phyloP scores from a whole-genome alignment of 345 rosid species.

The Lepidium aucheri region DNA sequence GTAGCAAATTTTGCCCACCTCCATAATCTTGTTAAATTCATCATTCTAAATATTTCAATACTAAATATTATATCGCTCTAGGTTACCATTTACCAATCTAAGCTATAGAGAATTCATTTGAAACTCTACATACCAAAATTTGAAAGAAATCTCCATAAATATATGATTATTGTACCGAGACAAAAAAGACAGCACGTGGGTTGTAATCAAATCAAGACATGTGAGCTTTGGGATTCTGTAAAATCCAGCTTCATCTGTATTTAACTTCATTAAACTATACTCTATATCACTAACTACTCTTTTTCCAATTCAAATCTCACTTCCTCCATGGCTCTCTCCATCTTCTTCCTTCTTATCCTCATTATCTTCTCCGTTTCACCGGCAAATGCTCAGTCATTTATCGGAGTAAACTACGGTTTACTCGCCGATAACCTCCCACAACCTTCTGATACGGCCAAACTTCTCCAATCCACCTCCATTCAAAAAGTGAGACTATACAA shows the following conservation, averaged over 20 bases:
- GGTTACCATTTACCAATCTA: no score
- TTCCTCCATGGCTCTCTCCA: slow-evolving; percentile 11
- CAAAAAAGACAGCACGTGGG: slow-evolving; percentile 6
- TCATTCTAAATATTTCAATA: no score
- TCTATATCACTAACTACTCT: background rate
- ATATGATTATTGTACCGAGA: background rate
- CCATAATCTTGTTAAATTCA: no score
- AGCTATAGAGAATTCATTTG: no score
- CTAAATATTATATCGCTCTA: no score
- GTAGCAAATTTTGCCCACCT: no score
- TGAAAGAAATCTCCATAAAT: background rate
- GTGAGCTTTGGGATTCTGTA: slow-evolving; percentile 17
- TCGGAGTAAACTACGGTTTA: slow-evolving; percentile 80
- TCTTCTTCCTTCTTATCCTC: background rate
- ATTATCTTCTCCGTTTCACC: background rate
- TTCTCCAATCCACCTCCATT: slow-evolving; percentile 64
- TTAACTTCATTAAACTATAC: background rate
- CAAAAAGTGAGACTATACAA: slow-evolving; percentile 69
- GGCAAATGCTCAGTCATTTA: slow-evolving; percentile 49
- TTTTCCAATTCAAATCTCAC: background rate
- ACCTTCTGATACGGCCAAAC: slow-evolving; percentile 65
- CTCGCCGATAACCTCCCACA: slow-evolving; percentile 82
- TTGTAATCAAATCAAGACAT: slow-evolving; percentile 7
- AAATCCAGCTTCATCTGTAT: background rate
- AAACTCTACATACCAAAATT: background rate